A percentile compares a stretch with the other conserved stretches of the same genome.
Conservation (phyloP, 768 basidiomycete genomes). For the Auriscalpium orientale region DNA sequence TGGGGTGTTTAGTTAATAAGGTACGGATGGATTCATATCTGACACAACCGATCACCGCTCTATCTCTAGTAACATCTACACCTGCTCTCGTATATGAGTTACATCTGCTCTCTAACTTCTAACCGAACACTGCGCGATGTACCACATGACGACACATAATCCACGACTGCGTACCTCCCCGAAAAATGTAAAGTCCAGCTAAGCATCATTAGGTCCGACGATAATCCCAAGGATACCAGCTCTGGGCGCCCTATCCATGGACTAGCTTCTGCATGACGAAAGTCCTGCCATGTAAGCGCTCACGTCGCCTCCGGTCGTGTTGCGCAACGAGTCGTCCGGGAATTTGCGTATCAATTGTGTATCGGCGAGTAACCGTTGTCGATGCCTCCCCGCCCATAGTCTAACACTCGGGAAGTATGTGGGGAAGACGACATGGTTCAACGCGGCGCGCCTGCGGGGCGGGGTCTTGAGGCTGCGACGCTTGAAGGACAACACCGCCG, state of each 20-base stretch:
- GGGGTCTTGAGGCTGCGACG: slow-evolving; percentile 8
- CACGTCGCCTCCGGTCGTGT: slow-evolving; percentile 30
- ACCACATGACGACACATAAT: too few relatives aligned
- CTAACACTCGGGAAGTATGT: slow-evolving; percentile 12
- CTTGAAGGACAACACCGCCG: slow-evolving; percentile 3
- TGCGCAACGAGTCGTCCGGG: slow-evolving; percentile 3
- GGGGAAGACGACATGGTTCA: slow-evolving; percentile 12
- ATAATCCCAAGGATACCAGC: too few relatives aligned
- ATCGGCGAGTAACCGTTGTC: slow-evolving; percentile 8
- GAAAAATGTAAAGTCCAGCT: too few relatives aligned
- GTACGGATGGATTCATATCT: too few relatives aligned
- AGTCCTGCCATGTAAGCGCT: slow-evolving; percentile 19
- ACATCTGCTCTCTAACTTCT: too few relatives aligned
- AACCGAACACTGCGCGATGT: too few relatives aligned
- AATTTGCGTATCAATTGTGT: slow-evolving; percentile 3
- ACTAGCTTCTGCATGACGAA: slow-evolving; percentile 26
- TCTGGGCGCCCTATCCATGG: slow-evolving; percentile 9
- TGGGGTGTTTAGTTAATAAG: too few relatives aligned
- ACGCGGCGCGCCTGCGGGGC: not conserved
- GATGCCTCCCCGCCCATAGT: slow-evolving; percentile 6
- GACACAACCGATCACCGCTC: too few relatives aligned
- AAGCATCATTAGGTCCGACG: too few relatives aligned
- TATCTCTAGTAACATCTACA: too few relatives aligned
- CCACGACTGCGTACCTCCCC: too few relatives aligned
- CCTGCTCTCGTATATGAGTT: too few relatives aligned